Base-by-base conservation (phyloP, 371 early-diverging fungal genomes). In the Phascolomyces articulosus region DNA sequence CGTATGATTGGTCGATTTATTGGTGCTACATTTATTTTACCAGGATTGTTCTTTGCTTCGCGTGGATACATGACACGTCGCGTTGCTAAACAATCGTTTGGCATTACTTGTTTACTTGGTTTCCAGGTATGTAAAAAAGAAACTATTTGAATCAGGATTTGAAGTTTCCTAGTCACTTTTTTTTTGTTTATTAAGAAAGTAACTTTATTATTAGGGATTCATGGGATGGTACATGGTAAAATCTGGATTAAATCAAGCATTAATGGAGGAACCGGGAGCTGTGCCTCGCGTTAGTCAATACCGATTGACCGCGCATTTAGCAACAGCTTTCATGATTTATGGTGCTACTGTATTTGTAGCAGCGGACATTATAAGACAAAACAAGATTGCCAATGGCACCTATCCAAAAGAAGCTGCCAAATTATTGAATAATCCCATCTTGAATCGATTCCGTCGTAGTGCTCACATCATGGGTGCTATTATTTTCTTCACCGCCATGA, bases 161-260 rank as follows among this genome's bases (percentile, higher is more conserved):
- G n/a, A n/a, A n/a, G n/a, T n/a, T n/a, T n/a, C n/a, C n/a, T n/a
- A 28, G 7, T 8, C 38, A 49, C 23, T 18, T 49, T 7, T 8
- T 49, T 23, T 6, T 49, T 10, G 49, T 10, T 6, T 27, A 26
- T 21, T 7, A 26, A 26, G 26, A 26, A 26, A 24, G 28, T 6
- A 38, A 9, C 6, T 41, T 9, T 41, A n/a, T n/a, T 44, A 44
- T 44, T 65, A 92, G 87, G 98, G 98, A 41, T 87, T 90, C 16
- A 86, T 98, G 72, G 98, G 98, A 58, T 98, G 98, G 98, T 96
- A 93, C 75, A 98, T 98, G 98, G 98, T 98, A 26, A 90, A 93
- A 57, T 91, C 92, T 47, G 98, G 98, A 15, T 80, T 98, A 13
- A 88, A 89, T 21, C 82, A 92, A 53, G 91, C 94, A 58, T 73